Percentiles rank a stretch among this genome's conserved stretches.
Evolutionary conservation across 441 rosid genomes (phyloP).

Genomic region (Francoa sonchifolia): DNA sequence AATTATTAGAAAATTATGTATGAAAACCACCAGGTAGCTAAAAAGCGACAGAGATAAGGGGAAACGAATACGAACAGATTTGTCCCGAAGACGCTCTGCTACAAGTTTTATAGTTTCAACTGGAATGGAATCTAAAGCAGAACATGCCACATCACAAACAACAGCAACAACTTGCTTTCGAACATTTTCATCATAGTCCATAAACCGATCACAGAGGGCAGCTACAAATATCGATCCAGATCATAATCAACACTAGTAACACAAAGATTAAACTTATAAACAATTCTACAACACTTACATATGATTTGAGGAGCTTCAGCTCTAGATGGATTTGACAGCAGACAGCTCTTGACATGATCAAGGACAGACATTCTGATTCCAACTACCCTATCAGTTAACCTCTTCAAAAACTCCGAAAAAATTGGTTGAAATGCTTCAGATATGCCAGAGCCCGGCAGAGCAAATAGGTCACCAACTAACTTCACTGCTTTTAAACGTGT

Average conservation of each 20-base stretch:
- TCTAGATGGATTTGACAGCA: slow-evolving; percentile 64
- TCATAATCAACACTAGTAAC: slow-evolving; percentile 15
- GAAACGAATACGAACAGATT: slow-evolving; percentile 55
- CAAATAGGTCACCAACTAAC: slow-evolving; percentile 84
- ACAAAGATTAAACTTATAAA: slow-evolving; percentile 12
- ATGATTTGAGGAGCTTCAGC: slow-evolving; percentile 76
- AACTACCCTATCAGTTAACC: slow-evolving; percentile 93
- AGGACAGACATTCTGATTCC: slow-evolving; percentile 82
- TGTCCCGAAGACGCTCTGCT: slow-evolving; percentile 92
- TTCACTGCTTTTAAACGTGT: slow-evolving; percentile 83
- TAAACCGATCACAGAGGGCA: slow-evolving; percentile 89
- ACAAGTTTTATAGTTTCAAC: slow-evolving; percentile 68
- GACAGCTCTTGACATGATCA: slow-evolving; percentile 74
- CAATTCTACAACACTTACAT: slow-evolving; percentile 38
- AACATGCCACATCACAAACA: slow-evolving; percentile 73
- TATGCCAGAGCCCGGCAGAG: slow-evolving; percentile 55
- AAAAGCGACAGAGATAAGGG: slow-evolving; percentile 12
- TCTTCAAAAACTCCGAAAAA: slow-evolving; percentile 85
- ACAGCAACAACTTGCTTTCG: slow-evolving; percentile 94
- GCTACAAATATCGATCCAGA: slow-evolving; percentile 33
- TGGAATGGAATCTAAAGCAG: slow-evolving; percentile 56
- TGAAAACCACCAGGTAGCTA: slow-evolving; percentile 9
- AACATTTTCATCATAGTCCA: slow-evolving; percentile 96
- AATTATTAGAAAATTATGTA: slow-evolving; percentile 7
- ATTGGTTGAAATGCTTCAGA: slow-evolving; percentile 71